Evolutionary conservation across 169 alveolate species (phyloP).

Genomic region (Plasmodium fragile): DNA sequence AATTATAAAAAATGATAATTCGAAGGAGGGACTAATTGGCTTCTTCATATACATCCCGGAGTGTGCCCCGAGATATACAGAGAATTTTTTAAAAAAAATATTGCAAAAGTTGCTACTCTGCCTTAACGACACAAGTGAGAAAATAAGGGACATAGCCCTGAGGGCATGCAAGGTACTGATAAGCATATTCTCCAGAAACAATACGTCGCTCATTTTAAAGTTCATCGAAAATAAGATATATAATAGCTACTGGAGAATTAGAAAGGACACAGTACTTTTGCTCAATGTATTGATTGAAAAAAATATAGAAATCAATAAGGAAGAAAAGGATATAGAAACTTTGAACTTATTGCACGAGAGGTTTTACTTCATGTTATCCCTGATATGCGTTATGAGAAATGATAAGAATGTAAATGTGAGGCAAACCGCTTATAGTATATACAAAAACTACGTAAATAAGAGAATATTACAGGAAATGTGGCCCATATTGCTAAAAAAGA

Average conservation of each 20-base stretch:
- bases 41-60: slow-evolving; percentile 75
- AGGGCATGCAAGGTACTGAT: slow-evolving; percentile 70
- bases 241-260: slow-evolving; percentile 56
- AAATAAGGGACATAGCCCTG: slow-evolving; percentile 57
- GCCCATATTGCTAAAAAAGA: slow-evolving; percentile 64
- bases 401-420: slow-evolving; percentile 71
- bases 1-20: slow-evolving; percentile 23
- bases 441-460: slow-evolving; percentile 57
- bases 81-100: slow-evolving; percentile 71
- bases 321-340: slow-evolving; percentile 40
- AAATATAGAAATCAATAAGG: slow-evolving; percentile 71
- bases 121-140: slow-evolving; percentile 63
- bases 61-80: slow-evolving; percentile 60
- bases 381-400: slow-evolving; percentile 73
- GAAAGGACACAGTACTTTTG: slow-evolving; percentile 57
- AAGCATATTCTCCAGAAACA: slow-evolving; percentile 27
- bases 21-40: slow-evolving; percentile 73
- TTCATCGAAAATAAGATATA: slow-evolving; percentile 70
- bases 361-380: slow-evolving; percentile 72
- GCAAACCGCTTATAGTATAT: slow-evolving; percentile 61
- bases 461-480: slow-evolving; percentile 74
- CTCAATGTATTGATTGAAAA: slow-evolving; percentile 68
- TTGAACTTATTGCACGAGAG: slow-evolving; percentile 58
- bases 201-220: slow-evolving; percentile 73
- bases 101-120: slow-evolving; percentile 61